These are phyloP conservation scores for Pichia cabralensis DNA, from an alignment of 805 yeast genomes.

Conservation along the genomic window DNA sequence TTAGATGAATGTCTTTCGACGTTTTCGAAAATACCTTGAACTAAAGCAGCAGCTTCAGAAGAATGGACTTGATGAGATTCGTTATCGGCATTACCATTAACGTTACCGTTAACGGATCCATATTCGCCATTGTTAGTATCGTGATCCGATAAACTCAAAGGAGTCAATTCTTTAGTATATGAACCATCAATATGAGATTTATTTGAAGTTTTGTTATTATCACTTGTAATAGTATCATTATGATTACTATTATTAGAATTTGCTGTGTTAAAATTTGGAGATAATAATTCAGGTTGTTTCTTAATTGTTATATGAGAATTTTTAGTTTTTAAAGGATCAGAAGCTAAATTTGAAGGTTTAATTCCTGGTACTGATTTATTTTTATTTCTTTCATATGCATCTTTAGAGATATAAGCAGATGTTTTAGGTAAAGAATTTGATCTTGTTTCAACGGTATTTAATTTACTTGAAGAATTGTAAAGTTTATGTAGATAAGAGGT, in stretches of 20 bases:
- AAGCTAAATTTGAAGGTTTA: conserved; percentile 57
- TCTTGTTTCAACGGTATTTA: conserved; percentile 4
- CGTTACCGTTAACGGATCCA: too few relatives aligned
- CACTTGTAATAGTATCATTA: too few relatives aligned
- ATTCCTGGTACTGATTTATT: conserved; percentile 24
- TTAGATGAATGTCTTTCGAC: conserved; percentile 12
- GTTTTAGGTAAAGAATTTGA: conserved; percentile 1
- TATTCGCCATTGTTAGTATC: too few relatives aligned
- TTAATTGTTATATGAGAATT: conserved; percentile 63
- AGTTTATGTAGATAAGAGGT: conserved; percentile 58
- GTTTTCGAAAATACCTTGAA: conserved; percentile 26
- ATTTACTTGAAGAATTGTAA: conserved; percentile 23
- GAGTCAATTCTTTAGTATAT: background rate
- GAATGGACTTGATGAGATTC: conserved; percentile 26
- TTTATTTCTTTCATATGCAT: conserved; percentile 7
- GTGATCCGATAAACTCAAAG: too few relatives aligned
- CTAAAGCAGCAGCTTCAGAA: conserved; percentile 35
- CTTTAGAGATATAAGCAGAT: conserved; percentile 7
- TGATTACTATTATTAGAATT: too few relatives aligned
- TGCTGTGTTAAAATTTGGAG: background rate
- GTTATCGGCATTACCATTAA: background rate
- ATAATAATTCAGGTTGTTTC: conserved; percentile 33
- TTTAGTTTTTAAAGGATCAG: conserved; percentile 57
- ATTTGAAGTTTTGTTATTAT: too few relatives aligned
- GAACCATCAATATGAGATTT: background rate